Conservation (phyloP, 2,329 filamentous ascomycete species). For the Epicoccum nigrum region DNA sequence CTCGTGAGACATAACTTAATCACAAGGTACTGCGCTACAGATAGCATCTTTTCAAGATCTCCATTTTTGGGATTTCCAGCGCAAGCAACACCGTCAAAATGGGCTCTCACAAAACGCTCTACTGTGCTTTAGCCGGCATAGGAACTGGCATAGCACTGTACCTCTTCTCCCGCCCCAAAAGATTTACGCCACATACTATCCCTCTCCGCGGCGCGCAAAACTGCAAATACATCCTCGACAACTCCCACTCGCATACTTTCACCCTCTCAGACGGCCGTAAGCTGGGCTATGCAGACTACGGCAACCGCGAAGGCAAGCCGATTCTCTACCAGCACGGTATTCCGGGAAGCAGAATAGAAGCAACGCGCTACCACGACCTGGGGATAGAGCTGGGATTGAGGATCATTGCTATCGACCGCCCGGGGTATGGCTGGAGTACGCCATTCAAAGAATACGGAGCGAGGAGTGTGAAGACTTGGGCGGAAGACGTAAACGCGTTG, state of each 20-base stretch:
- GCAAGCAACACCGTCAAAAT: too few species aligned
- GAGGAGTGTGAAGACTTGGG: slow-evolving; percentile 29
- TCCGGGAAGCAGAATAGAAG: slow-evolving; percentile 41
- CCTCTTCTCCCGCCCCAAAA: background rate
- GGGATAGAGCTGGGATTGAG: slow-evolving; percentile 29
- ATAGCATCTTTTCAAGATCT: too few species aligned
- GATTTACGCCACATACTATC: background rate
- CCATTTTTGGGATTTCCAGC: too few species aligned
- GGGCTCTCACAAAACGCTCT: background rate
- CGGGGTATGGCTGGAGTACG: slow-evolving; percentile 38
- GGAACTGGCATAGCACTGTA: background rate
- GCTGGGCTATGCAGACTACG: slow-evolving; percentile 46
- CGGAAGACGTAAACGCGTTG: slow-evolving; percentile 33
- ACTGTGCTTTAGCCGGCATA: background rate
- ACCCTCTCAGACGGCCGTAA: slow-evolving; percentile 45
- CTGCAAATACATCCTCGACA: slow-evolving; percentile 24
- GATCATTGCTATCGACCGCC: slow-evolving; percentile 37
- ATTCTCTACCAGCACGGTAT: slow-evolving; percentile 41
- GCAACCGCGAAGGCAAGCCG: slow-evolving; percentile 31
- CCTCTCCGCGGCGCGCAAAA: background rate
- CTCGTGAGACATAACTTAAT: too few species aligned
- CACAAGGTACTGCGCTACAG: too few species aligned
- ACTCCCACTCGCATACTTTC: slow-evolving; percentile 36
- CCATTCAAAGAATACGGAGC: slow-evolving; percentile 15
- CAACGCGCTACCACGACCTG: slow-evolving; percentile 27